Evolutionary conservation across 768 basidiomycete species (phyloP), one percentile per base, ranked within the genome.

Genomic region (Termitomyces sp.): DNA sequence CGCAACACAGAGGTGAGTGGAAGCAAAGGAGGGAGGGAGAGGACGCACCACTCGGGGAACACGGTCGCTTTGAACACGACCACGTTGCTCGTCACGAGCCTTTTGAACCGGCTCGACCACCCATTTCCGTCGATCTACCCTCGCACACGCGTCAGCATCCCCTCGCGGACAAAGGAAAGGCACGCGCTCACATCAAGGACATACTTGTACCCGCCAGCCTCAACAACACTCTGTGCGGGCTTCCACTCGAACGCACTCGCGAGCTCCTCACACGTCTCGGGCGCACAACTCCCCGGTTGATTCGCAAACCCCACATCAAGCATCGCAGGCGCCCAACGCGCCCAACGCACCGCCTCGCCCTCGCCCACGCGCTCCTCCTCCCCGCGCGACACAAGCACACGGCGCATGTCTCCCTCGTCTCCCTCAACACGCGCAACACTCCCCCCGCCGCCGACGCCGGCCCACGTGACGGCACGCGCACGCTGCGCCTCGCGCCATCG

Each of bases 41-140:
- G n/a, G n/a, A n/a, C n/a, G n/a, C n/a, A n/a, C 86, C 86, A 87
- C 65, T 87, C 86, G 0, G 85, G 86, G 63, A 83, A 87, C 47
- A 84, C 72, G 0, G 83, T 87, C 40, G 81, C 74, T 63, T 87
- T 87, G 69, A 87, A 79, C 9, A 87, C 72, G 13, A 86, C 74
- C 1, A 83, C 77, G 30, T 84, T 83, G 35, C 78, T 77, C 22
- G 79, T 79, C 24, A 88, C 74, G 12, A 87, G 72, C 3, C 86
- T 74, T 59, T 85, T 82, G 66, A 86, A 88, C 6, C 85, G 77
- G 46, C 80, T 76, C 8, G 81, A 83, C 84, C 85, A 86, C 0
- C 83, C 85, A 52, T 83, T 80, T 4, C 81, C 82, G 57, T 83
- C 81, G 9, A 83, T 70, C 80, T 82, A 46, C n/a, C n/a, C n/a